Base-by-base conservation (phyloP, 768 basidiomycete species). In the Lactarius evosmus region DNA sequence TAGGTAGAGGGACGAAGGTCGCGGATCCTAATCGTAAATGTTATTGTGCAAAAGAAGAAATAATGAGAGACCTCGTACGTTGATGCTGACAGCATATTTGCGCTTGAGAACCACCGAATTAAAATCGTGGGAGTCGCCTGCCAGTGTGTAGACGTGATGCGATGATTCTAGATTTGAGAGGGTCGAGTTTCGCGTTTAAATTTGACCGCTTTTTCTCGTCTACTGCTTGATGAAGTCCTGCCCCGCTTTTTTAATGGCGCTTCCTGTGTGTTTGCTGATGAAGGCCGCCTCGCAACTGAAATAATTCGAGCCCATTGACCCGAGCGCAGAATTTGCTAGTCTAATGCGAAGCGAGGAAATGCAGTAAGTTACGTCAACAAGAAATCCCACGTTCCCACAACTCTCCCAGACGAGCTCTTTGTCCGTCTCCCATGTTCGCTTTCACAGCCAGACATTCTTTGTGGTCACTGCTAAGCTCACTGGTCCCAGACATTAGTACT, bases 1-100 rank as follows among this genome's bases (percentile, higher is more conserved):
- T 75, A 51, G 96, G 77, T 68, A 96, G 91, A 3, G 98, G 76
- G 11, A 89, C 81, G 22, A 17, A 98, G 79, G 70, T 98, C 95
- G 38, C 96, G 83, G 25, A 70, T 97, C 94, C 95, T 97, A 71
- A 32, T 44, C 6, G 34, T 40, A 30, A 60, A 25, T 12, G 25
- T 49, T 49, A 49, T 25, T 16, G 32, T 34, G n/a, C 7, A 16
- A 12, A 22, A 19, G 52, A 22, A 36, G 7, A n/a, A n/a, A n/a
- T n/a, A n/a, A 38, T 38, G 11, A 25, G 46, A n/a, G 11, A 32
- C 1, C 14, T 81, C 88, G 65, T 69, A 95, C 94, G 60, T 87
- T 87, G 64, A 95, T 86, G 19, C 86, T 84, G 58, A 95, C 82
- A 49, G 91, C 87, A 68, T 87, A 82, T 40, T 83, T 85, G 59